Evolutionary conservation across 2,329 filamentous ascomycete species (phyloP).

Genomic region (Coniosporium tulheliwenetii): DNA sequence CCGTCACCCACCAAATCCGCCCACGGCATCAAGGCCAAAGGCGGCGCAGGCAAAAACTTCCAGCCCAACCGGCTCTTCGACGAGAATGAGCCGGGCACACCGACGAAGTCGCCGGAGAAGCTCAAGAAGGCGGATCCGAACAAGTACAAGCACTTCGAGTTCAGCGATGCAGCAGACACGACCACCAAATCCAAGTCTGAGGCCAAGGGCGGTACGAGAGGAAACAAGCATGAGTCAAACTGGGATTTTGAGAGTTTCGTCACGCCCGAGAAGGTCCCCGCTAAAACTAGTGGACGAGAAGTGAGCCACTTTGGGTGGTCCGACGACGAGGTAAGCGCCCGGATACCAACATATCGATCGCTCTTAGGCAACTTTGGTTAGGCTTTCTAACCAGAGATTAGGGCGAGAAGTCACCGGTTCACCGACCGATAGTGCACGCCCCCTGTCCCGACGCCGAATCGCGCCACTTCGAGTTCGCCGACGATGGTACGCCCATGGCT

Average conservation of each 20-base stretch:
- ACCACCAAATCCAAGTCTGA: slow-evolving; percentile 13
- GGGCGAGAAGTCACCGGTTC: slow-evolving; percentile 42
- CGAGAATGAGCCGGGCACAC: slow-evolving; percentile 28
- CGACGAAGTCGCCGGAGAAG: slow-evolving; percentile 18
- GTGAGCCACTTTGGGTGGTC: slow-evolving; percentile 64
- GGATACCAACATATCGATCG: too few species aligned
- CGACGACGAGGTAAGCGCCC: slow-evolving; percentile 40
- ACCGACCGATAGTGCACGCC: slow-evolving; percentile 43
- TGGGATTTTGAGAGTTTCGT: slow-evolving; percentile 84
- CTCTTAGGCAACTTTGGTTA: too few species aligned
- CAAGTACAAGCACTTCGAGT: slow-evolving; percentile 78
- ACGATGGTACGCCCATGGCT: slow-evolving; percentile 47
- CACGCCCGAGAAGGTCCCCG: slow-evolving; percentile 62
- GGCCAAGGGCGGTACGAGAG: slow-evolving; percentile 26
- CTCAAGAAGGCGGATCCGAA: slow-evolving; percentile 52
- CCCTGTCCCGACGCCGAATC: slow-evolving; percentile 64
- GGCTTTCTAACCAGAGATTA: slow-evolving; percentile 15
- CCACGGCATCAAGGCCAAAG: slow-evolving; percentile 25
- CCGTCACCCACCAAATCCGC: slow-evolving; percentile 16
- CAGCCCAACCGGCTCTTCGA: slow-evolving; percentile 40
- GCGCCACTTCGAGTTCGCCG: slow-evolving; percentile 64
- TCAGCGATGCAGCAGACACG: slow-evolving; percentile 45
- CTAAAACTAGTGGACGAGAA: slow-evolving; percentile 51
- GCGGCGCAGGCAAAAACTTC: slow-evolving; percentile 34
- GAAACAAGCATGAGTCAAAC: slow-evolving; percentile 49